Conservation (phyloP, 2,329 filamentous ascomycete genomes). For the Talaromyces marneffei region DNA sequence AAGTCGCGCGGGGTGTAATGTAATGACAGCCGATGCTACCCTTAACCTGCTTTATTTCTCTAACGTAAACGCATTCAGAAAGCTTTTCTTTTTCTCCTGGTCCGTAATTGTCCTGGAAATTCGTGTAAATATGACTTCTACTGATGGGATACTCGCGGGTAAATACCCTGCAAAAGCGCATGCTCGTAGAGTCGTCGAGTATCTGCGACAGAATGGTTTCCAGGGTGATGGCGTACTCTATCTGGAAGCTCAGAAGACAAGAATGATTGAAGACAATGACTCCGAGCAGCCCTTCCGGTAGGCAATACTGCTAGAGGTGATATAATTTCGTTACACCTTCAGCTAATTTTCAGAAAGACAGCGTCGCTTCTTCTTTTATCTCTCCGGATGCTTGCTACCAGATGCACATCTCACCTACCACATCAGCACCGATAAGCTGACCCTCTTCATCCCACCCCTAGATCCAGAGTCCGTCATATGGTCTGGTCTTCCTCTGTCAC, state of each 20-base stretch:
- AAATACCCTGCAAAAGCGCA: slow-evolving; percentile 83
- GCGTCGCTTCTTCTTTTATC: slow-evolving; percentile 89
- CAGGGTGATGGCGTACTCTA: slow-evolving; percentile 72
- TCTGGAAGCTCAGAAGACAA: slow-evolving; percentile 75
- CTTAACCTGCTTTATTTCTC: too few relatives aligned
- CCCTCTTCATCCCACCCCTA: slow-evolving; percentile 82
- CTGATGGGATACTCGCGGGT: slow-evolving; percentile 43
- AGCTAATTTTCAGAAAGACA: slow-evolving; percentile 52
- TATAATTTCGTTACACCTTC: too few relatives aligned
- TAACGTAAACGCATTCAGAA: background rate
- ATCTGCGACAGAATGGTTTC: slow-evolving; percentile 60
- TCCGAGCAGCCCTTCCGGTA: slow-evolving; percentile 74
- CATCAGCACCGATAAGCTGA: slow-evolving; percentile 64
- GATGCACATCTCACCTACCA: slow-evolving; percentile 80
- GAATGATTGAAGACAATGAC: slow-evolving; percentile 84
- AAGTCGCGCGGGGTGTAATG: background rate
- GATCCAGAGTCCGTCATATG: slow-evolving; percentile 88
- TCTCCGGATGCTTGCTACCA: slow-evolving; percentile 76
- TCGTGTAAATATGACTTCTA: slow-evolving; percentile 24
- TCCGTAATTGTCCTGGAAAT: background rate
- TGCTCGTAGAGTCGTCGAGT: slow-evolving; percentile 73
- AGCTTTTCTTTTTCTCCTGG: background rate
- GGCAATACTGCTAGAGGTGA: background rate
- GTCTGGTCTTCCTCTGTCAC: slow-evolving; percentile 77
- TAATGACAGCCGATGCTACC: background rate